Evolutionary conservation across 305 asterid species (phyloP).

Genomic region (Ilex paraguariensis): DNA sequence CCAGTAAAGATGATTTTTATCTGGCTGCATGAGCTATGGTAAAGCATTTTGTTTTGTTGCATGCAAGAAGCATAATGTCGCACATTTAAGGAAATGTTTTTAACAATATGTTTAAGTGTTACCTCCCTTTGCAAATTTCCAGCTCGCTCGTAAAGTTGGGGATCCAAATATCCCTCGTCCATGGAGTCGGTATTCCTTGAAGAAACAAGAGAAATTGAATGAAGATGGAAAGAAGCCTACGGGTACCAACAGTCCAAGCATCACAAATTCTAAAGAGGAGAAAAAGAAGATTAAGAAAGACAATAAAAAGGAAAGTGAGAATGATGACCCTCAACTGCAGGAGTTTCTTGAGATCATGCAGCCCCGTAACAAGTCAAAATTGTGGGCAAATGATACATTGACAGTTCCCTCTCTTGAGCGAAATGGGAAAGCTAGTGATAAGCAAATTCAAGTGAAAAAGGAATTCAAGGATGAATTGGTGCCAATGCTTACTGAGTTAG

Average conservation of each 20-base stretch:
- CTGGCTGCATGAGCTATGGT: too few relatives aligned
- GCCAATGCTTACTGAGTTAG: slow-evolving; percentile 21
- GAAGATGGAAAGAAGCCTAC: slow-evolving; percentile 31
- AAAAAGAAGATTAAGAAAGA: slow-evolving; percentile 23
- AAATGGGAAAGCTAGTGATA: slow-evolving; percentile 24
- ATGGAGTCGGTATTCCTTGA: slow-evolving; percentile 80
- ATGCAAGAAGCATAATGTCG: not conserved
- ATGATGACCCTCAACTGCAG: slow-evolving; percentile 64
- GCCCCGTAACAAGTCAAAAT: slow-evolving; percentile 68
- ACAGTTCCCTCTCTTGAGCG: slow-evolving; percentile 38
- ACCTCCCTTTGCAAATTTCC: slow-evolving; percentile 28
- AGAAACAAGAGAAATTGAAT: slow-evolving; percentile 37
- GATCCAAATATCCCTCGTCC: slow-evolving; percentile 87
- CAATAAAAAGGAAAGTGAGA: slow-evolving; percentile 36
- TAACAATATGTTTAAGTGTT: slow-evolving; percentile 2
- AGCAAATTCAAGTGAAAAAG: slow-evolving; percentile 23
- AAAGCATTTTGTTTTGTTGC: not conserved
- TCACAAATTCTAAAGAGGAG: slow-evolving; percentile 29
- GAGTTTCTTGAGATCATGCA: slow-evolving; percentile 90
- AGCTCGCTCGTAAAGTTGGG: slow-evolving; percentile 89
- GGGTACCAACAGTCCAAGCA: slow-evolving; percentile 25
- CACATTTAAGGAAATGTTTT: too few relatives aligned
- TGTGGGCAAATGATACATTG: slow-evolving; percentile 89
- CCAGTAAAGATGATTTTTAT: too few relatives aligned
- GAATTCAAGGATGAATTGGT: slow-evolving; percentile 20